A percentile compares a stretch with the other conserved stretches of the same genome.
Evolutionary conservation across 2,329 filamentous ascomycete genomes (phyloP).

Genomic region (Botrytis squamosa): DNA sequence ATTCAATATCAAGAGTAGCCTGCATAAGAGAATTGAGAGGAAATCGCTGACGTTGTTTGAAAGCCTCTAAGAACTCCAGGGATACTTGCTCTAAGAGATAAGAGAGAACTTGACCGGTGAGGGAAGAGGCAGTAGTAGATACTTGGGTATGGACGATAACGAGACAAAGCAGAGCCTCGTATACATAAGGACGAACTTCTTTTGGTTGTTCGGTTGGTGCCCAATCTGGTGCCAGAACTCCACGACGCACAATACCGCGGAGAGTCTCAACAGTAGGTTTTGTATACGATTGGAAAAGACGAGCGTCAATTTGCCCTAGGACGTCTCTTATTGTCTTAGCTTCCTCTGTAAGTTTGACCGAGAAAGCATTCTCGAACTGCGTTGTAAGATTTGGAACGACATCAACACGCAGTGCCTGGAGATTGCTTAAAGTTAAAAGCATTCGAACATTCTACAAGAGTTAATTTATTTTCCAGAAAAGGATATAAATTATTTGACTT

Average conservation of each 20-base stretch:
- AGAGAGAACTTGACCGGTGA: constrained; percentile 79
- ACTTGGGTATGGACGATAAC: constrained; percentile 92
- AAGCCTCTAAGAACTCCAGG: constrained; percentile 75
- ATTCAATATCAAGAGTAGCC: constrained; percentile 95
- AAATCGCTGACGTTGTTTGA: constrained; percentile 66
- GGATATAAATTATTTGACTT: constrained; percentile 33
- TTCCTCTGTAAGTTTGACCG: constrained; percentile 91
- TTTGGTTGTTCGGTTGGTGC: constrained; percentile 63
- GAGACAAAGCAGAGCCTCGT: constrained; percentile 78
- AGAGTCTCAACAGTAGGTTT: constrained; percentile 70
- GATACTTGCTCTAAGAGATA: constrained; percentile 83
- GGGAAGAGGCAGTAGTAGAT: constrained; percentile 71
- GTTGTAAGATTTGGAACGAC: constrained; percentile 85
- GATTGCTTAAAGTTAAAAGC: constrained; percentile 89
- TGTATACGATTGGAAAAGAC: constrained; percentile 91
- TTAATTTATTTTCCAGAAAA: constrained; percentile 32
- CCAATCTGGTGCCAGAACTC: constrained; percentile 73
- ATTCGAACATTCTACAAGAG: constrained; percentile 77
- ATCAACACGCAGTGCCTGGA: constrained; percentile 77
- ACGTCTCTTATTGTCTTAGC: constrained; percentile 89
- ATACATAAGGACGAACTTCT: constrained; percentile 84
- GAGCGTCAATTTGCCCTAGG: constrained; percentile 82
- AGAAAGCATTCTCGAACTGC: constrained; percentile 91
- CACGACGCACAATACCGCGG: constrained; percentile 66
- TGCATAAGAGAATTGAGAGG: constrained; percentile 85